These are phyloP conservation scores for Metroxylon sagu DNA, from an alignment of 176 grass and related monocot species.

Conservation along the genomic window DNA sequence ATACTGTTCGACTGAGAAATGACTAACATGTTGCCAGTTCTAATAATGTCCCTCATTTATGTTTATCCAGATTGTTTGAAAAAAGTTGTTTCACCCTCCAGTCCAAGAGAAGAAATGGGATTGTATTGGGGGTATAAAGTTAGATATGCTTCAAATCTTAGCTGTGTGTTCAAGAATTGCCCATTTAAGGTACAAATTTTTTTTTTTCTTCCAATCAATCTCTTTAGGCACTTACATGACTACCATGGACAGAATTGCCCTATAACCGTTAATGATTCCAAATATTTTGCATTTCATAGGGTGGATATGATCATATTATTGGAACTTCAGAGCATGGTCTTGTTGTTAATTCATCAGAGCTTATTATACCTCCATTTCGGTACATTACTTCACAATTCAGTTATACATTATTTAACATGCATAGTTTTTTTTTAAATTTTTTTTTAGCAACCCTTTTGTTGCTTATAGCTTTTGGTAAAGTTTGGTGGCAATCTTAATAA, in stretches of 20 bases:
- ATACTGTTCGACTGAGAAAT: background rate
- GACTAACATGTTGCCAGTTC: slow-evolving; percentile 6
- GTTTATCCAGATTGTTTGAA: slow-evolving; percentile 44
- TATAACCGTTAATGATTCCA: too few species aligned
- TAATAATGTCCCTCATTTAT: slow-evolving; percentile 15
- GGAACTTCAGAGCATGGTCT: slow-evolving; percentile 95
- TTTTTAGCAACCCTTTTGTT: background rate
- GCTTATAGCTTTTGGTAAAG: too few species aligned
- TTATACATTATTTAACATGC: background rate
- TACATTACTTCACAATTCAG: slow-evolving; percentile 13
- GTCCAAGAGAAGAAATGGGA: slow-evolving; percentile 50
- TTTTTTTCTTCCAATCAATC: background rate
- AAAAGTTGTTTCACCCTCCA: slow-evolving; percentile 49
- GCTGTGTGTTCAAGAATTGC: slow-evolving; percentile 49
- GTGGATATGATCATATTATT: slow-evolving; percentile 88
- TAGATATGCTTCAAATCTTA: slow-evolving; percentile 83
- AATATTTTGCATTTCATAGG: slow-evolving; percentile 27
- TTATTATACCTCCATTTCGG: slow-evolving; percentile 69
- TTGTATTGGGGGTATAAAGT: slow-evolving; percentile 94
- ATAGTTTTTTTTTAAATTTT: background rate
- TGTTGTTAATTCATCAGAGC: slow-evolving; percentile 78
- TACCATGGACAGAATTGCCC: too few species aligned
- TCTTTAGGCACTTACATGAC: too few species aligned
- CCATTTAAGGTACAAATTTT: slow-evolving; percentile 63
- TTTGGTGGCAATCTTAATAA: too few species aligned